Conservation (phyloP, 2,329 filamentous ascomycete species). For the Alternaria triticina region DNA sequence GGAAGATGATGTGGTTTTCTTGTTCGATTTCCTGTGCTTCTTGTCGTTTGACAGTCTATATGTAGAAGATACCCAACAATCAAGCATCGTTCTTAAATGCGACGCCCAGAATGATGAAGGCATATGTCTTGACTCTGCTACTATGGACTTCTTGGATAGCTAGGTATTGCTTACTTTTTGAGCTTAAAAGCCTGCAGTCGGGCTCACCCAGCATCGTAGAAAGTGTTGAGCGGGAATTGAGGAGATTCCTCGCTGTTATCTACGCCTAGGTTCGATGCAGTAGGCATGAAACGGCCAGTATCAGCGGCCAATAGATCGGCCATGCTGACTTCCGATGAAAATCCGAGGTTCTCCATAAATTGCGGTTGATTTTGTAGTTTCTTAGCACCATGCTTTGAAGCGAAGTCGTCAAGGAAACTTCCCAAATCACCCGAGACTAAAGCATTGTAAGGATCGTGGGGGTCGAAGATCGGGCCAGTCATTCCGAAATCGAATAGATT, state of each 20-base stretch:
- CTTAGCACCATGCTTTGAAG: conserved; percentile 62
- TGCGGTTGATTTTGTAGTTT: conserved; percentile 63
- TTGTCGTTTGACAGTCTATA: background rate
- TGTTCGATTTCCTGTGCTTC: background rate
- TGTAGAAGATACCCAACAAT: background rate
- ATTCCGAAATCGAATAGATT: conserved; percentile 12
- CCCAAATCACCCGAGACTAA: conserved; percentile 53
- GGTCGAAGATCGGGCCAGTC: conserved; percentile 1
- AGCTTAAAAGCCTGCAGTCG: background rate
- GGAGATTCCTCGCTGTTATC: conserved; percentile 20
- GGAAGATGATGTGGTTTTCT: background rate
- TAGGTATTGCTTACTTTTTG: background rate
- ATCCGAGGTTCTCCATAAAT: conserved; percentile 71
- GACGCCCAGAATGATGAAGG: background rate
- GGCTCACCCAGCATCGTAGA: conserved; percentile 27
- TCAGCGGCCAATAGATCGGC: conserved; percentile 54
- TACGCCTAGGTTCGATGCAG: conserved; percentile 35
- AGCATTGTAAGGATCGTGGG: conserved; percentile 35
- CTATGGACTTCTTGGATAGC: background rate
- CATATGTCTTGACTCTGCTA: background rate
- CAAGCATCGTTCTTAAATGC: background rate
- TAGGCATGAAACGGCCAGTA: conserved; percentile 49
- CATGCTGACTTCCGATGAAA: conserved; percentile 66
- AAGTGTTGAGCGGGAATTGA: conserved; percentile 25
- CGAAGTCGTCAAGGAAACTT: conserved; percentile 63